Conservation (phyloP, 1,284 basidiomycete species). For the Ceratobasidium sp. region DNA sequence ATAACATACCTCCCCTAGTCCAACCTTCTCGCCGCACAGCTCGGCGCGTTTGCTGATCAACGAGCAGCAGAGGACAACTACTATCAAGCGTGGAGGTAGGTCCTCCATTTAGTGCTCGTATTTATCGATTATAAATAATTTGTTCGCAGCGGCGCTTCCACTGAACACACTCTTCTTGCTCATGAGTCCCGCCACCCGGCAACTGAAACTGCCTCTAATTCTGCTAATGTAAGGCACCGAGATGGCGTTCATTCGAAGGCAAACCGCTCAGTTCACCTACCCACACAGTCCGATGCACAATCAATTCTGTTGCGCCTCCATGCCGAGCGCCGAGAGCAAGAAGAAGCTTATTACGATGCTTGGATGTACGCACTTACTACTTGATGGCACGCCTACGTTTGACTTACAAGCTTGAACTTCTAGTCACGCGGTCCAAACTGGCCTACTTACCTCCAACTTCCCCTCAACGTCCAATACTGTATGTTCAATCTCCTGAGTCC, state of each 20-base stretch:
- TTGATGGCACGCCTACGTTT: too few species aligned
- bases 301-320: background rate
- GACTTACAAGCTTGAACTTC: background rate
- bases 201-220: slow-evolving; percentile 1
- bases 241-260: background rate
- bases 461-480: slow-evolving; percentile 8
- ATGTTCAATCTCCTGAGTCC: background rate
- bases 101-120: too few species aligned
- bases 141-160: background rate
- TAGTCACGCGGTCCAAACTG: background rate
- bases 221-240: background rate
- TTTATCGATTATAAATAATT: too few species aligned
- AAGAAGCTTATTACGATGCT: slow-evolving; percentile 29
- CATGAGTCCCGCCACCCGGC: slow-evolving; percentile 23
- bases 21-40: slow-evolving; percentile 22
- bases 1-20: background rate
- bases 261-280: background rate
- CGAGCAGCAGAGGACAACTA: slow-evolving; percentile 1
- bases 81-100: slow-evolving; percentile 36
- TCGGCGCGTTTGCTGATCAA: slow-evolving; percentile 4
- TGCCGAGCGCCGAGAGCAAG: slow-evolving; percentile 8
- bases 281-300: background rate
- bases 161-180: background rate
- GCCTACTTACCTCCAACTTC: background rate
- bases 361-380: slow-evolving; percentile 14